These are phyloP conservation scores for Yamadazyma sp. DNA, from an alignment of 1,139 yeast species.

Conservation along the genomic window DNA sequence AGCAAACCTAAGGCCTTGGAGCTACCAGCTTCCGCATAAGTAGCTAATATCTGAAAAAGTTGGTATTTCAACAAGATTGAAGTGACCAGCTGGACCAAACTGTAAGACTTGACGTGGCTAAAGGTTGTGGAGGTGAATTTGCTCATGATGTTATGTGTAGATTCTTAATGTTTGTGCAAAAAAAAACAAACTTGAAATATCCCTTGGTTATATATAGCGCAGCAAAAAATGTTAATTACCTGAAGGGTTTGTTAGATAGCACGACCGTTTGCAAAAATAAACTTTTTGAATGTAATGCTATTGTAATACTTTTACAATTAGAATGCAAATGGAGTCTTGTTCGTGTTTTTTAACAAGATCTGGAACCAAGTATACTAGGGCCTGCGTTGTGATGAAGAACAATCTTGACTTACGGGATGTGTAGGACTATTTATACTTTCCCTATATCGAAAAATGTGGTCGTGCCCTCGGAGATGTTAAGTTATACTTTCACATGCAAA, in stretches of 20 bases:
- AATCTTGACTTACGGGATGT: background rate
- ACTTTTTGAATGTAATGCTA: background rate
- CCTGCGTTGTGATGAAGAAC: no score
- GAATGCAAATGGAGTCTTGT: no score
- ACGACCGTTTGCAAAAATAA: background rate
- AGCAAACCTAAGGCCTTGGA: conserved; percentile 7
- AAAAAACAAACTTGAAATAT: background rate
- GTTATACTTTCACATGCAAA: conserved; percentile 1
- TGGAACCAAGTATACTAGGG: no score
- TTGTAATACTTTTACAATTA: background rate
- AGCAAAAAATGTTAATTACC: background rate
- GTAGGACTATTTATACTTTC: conserved; percentile 1
- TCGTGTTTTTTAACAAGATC: background rate
- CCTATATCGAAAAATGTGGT: background rate
- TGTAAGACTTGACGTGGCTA: conserved; percentile 35
- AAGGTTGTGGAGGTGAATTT: conserved; percentile 32
- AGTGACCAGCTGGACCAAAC: conserved; percentile 24
- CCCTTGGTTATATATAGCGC: background rate
- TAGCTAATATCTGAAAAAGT: conserved; percentile 20
- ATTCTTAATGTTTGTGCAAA: background rate
- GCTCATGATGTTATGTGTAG: conserved; percentile 7
- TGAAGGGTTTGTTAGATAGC: conserved; percentile 1
- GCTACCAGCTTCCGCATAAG: conserved; percentile 21
- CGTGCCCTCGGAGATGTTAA: background rate
- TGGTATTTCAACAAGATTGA: conserved; percentile 28